Conservation (phyloP, 73 alveolate species). For the Tetrahymena malaccensis region DNA sequence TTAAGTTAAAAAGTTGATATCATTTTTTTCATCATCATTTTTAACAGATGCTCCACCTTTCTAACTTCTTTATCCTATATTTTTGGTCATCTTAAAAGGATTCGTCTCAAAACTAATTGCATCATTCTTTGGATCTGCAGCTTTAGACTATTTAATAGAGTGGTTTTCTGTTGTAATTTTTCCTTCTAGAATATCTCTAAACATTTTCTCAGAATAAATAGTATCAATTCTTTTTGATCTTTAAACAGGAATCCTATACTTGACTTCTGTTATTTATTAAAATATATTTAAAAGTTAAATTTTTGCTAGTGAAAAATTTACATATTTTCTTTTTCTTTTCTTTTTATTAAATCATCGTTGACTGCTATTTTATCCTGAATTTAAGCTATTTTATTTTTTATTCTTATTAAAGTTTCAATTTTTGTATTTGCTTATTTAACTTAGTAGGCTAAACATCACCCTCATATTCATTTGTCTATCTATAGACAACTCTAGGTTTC, state of each 20-base stretch:
- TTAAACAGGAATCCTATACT: background rate
- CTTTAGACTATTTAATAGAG: background rate
- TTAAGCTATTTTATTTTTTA: background rate
- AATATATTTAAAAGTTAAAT: background rate
- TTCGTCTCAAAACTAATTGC: background rate
- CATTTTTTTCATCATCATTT: background rate
- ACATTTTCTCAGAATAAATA: background rate
- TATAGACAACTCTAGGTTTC: background rate
- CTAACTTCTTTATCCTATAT: background rate
- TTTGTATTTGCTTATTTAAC: background rate
- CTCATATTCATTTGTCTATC: background rate
- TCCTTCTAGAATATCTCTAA: background rate
- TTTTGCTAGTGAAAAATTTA: too few species aligned
- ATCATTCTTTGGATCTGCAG: background rate
- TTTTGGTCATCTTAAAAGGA: background rate
- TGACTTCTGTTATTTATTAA: background rate
- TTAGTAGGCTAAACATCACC: background rate
- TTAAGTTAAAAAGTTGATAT: too few species aligned
- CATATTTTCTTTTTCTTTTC: background rate
- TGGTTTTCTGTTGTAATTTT: background rate
- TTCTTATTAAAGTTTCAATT: background rate
- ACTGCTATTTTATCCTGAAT: background rate
- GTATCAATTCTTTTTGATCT: background rate
- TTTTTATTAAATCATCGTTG: background rate
- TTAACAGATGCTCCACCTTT: background rate